Evolutionary conservation across 768 basidiomycete genomes (phyloP), one percentile per base, ranked within the genome.

Genomic region (Xerocomus brunneocitrinus): DNA sequence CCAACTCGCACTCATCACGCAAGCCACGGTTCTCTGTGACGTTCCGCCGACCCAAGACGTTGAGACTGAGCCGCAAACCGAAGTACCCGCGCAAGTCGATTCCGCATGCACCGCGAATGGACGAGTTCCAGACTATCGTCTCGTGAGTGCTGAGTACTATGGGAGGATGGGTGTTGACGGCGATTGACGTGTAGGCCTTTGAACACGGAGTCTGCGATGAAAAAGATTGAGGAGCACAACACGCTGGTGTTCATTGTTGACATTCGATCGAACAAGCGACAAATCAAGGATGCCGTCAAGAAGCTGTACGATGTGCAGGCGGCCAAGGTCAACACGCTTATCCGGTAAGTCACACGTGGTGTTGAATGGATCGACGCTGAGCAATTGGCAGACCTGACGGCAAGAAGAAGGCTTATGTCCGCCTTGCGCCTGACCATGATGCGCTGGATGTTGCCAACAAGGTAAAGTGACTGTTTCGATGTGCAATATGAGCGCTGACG

Each of bases 211-310:
- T 87, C 84, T 12, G 95, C 95, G 58, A 98, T 98, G 95, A 95
- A 98, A 84, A 97, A 99, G 84, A 99, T 99, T 54, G 95, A 99
- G 81, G 95, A 98, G 74, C 87, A 98, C 81, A 98, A 99, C 76
- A 99, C 97, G 31, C 83, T 98, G 54, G 97, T 99, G 55, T 99
- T 98, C 80, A 87, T 98, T 56, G 94, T 97, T 49, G 95, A 98
- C 73, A 67, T 98, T 73, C 86, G 84, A 71, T 78, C 92, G 62
- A 99, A 97, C 85, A 99, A 99, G 83, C 85, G 93, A 44, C 93
- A 99, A 75, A 98, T 98, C 79, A 95, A 94, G 84, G 92, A 98
- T 65, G 97, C 97, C 2, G 94, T 99, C 64, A 98, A 98, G 85
- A 97, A 97, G 83, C 74, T 99, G 65, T 98, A 98, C 74, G 95